A percentile compares a stretch with the other conserved stretches of the same genome.
Conservation (phyloP, 2,329 filamentous ascomycete species). For the Trichoderma endophyticum region DNA sequence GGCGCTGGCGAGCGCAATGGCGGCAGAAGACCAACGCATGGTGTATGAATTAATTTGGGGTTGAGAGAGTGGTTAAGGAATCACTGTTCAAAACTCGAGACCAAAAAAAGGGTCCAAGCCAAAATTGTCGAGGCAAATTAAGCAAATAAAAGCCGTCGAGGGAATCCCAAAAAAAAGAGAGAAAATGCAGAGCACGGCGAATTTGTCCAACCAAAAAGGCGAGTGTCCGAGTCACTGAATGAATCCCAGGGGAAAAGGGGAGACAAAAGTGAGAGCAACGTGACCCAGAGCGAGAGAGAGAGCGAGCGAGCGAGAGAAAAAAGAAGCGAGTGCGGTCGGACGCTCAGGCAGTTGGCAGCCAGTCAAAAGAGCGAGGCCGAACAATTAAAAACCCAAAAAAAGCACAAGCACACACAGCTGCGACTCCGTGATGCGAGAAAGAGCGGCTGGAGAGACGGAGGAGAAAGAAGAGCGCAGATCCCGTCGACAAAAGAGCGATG, state of each 20-base stretch:
- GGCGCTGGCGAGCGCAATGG: constrained; percentile 36
- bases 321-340: background rate
- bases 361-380: constrained; percentile 1
- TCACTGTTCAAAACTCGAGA: background rate
- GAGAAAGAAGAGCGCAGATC: background rate
- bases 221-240: background rate
- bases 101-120: background rate
- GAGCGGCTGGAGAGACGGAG: background rate
- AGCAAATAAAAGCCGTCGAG: background rate
- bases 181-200: background rate
- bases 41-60: background rate
- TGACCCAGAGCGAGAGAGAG: background rate
- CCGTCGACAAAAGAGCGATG: background rate
- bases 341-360: background rate
- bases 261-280: constrained; percentile 3
- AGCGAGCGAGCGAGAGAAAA: background rate
- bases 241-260: background rate
- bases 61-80: background rate
- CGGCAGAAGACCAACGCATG: constrained; percentile 40
- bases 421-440: constrained; percentile 7
- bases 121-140: background rate
- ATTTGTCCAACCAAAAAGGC: background rate
- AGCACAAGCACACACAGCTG: background rate
- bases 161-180: background rate
- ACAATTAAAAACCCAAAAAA: background rate